Evolutionary conservation across 139 green algal species (phyloP).

Genomic region (Chlorella sp.): DNA sequence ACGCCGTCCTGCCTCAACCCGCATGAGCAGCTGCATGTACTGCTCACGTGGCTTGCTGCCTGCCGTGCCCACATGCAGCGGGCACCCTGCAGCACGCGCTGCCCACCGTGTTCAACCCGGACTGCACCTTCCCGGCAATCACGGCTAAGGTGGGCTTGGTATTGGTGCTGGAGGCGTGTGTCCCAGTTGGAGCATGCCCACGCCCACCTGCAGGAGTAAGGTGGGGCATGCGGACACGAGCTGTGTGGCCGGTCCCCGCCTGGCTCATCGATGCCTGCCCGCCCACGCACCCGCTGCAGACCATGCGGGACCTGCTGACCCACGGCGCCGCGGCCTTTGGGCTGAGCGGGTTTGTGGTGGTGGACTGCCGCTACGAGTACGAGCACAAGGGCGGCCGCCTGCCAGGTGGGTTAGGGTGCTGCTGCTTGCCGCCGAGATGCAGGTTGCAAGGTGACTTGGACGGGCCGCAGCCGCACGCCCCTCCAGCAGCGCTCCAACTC

Average conservation of each 20-base stretch:
- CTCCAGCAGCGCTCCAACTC: background rate
- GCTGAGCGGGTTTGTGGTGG: background rate
- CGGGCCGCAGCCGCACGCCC: too few species aligned
- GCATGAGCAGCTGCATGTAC: too few species aligned
- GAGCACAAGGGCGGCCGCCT: conserved; percentile 5
- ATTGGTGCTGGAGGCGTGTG: too few species aligned
- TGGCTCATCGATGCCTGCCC: background rate
- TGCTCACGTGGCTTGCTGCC: background rate
- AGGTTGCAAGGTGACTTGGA: too few species aligned
- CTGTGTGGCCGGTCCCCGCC: too few species aligned
- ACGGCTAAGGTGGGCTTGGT: background rate
- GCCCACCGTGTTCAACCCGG: conserved; percentile 13
- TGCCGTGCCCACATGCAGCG: background rate
- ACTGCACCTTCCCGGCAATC: conserved; percentile 25
- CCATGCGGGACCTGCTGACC: conserved; percentile 22
- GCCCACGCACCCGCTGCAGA: background rate
- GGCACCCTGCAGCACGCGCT: conserved; percentile 1
- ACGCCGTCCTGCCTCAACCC: too few species aligned
- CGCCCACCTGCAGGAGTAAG: too few species aligned
- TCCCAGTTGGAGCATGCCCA: too few species aligned
- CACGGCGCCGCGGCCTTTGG: conserved; percentile 21
- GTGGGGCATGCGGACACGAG: too few species aligned
- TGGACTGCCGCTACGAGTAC: conserved; percentile 29
- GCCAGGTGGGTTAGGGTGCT: conserved; percentile 6
- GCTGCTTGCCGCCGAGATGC: background rate